Conservation (phyloP, 306 rosid species). For the Argentina anserina region DNA sequence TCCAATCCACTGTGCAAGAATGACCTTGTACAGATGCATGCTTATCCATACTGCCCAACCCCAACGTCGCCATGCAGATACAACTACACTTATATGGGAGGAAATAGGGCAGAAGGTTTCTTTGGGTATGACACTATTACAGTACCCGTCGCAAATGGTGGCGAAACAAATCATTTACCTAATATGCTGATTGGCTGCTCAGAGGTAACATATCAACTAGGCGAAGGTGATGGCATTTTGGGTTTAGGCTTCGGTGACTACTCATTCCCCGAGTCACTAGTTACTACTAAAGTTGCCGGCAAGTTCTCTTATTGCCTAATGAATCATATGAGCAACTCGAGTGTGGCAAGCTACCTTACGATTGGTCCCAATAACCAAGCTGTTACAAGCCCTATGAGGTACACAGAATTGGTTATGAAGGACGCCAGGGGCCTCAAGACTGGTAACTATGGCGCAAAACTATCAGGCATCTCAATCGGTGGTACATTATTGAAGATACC, state of each 20-base stretch:
- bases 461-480: not conserved
- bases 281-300: not conserved
- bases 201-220: not conserved
- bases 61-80: slow-evolving; percentile 1
- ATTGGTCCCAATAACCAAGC: not conserved
- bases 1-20: not conserved
- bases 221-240: not conserved
- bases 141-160: not conserved
- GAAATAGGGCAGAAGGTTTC: not conserved
- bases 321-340: not conserved
- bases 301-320: slow-evolving; percentile 6
- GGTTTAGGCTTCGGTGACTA: not conserved
- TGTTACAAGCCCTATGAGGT: not conserved
- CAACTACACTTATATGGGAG: not conserved
- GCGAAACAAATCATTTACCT: not conserved
- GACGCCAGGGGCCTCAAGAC: too few species aligned
- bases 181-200: not conserved
- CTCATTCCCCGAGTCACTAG: not conserved
- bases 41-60: not conserved
- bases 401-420: not conserved
- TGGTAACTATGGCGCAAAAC: not conserved
- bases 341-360: not conserved
- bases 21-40: not conserved
- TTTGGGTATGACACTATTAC: not conserved
- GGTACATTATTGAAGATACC: not conserved